phyloP scores from a whole-genome alignment of 306 rosid genomes.

The Pyrus bretschneideri region DNA sequence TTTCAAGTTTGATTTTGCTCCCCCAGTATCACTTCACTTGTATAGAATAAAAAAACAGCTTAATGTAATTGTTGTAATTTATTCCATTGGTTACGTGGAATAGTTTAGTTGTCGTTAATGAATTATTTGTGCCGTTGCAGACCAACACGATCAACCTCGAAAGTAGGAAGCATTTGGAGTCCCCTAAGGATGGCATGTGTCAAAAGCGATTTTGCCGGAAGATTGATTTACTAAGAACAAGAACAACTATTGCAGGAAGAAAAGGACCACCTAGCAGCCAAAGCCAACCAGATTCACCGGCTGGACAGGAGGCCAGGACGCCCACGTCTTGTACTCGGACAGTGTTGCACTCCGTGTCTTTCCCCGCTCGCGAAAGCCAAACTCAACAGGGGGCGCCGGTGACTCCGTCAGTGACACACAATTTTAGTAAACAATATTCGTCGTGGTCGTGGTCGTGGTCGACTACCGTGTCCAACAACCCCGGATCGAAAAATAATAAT shows the following conservation, averaged over 20 bases:
- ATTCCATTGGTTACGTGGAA: not conserved
- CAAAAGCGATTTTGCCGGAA: slow-evolving; percentile 25
- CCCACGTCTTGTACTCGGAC: not conserved
- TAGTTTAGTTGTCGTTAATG: not conserved
- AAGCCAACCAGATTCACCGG: slow-evolving; percentile 19
- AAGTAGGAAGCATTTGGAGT: not conserved
- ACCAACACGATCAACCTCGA: slow-evolving; percentile 1
- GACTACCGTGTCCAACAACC: not conserved
- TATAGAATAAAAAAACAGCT: no score
- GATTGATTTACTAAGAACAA: slow-evolving; percentile 9
- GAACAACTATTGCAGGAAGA: not conserved
- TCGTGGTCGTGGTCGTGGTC: not conserved
- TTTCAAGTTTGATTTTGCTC: not conserved
- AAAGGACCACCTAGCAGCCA: not conserved
- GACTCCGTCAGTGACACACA: not conserved
- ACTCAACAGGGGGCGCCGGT: not conserved
- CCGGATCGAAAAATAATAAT: not conserved
- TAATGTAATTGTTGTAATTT: not conserved
- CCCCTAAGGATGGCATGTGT: slow-evolving; percentile 28
- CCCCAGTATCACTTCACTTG: no score
- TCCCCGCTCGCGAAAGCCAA: not conserved
- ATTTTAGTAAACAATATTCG: not conserved
- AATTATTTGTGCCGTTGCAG: not conserved
- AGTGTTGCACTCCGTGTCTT: not conserved
- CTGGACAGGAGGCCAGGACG: not conserved